Conservation (phyloP, 179 eudicot species). For the Beta lomatogona region DNA sequence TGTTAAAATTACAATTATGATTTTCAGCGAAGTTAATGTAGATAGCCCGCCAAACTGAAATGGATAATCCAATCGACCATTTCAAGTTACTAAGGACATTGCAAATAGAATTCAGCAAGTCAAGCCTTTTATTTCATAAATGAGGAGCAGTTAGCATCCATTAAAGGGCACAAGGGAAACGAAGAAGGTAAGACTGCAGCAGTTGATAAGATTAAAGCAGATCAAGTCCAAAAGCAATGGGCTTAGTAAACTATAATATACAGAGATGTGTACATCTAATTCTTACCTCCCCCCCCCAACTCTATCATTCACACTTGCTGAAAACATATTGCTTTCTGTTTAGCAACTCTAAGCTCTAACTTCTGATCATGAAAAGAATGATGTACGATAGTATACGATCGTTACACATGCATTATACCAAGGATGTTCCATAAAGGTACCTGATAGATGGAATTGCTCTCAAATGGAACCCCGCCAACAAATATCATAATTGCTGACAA, state of each 20-base stretch:
- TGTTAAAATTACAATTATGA: too few relatives aligned
- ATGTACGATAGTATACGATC: not conserved
- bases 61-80: too few relatives aligned
- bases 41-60: too few relatives aligned
- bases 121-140: too few relatives aligned
- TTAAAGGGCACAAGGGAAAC: not conserved
- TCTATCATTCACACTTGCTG: too few relatives aligned
- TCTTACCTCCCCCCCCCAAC: too few relatives aligned
- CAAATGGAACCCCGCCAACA: constrained; percentile 37
- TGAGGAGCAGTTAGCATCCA: not conserved
- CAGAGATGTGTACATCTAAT: too few relatives aligned
- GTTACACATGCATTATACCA: not conserved
- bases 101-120: too few relatives aligned
- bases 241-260: too few relatives aligned
- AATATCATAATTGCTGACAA: constrained; percentile 34
- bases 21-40: too few relatives aligned
- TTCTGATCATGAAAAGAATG: not conserved
- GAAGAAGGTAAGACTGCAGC: not conserved
- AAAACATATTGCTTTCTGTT: not conserved
- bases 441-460: constrained; percentile 34
- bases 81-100: too few relatives aligned
- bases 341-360: not conserved
- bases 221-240: not conserved
- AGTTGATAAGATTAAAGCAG: not conserved
- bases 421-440: constrained; percentile 3